Conservation (phyloP, 1,284 basidiomycete genomes). For the Porogramme epimiltina region DNA sequence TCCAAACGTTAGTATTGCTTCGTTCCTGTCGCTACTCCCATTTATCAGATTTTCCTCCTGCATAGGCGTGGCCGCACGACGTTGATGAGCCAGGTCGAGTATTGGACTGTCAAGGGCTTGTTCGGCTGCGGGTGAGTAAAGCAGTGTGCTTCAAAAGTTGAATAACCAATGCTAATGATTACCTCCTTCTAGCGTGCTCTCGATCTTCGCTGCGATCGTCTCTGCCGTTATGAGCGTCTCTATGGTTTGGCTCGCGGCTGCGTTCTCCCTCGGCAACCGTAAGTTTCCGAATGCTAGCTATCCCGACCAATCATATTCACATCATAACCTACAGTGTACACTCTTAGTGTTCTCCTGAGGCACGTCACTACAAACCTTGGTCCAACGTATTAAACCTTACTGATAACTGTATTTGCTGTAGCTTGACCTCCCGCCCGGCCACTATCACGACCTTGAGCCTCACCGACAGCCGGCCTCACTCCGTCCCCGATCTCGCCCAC, state of each 20-base stretch:
- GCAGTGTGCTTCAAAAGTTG: not conserved
- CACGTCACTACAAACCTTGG: not conserved
- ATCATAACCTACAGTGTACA: conserved; percentile 10
- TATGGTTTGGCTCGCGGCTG: conserved; percentile 13
- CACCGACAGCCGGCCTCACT: not conserved
- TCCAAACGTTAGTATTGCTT: conserved; percentile 1
- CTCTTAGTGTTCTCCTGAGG: conserved; percentile 17
- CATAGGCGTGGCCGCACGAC: conserved; percentile 7
- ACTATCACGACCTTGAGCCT: not conserved
- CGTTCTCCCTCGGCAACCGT: conserved; percentile 19
- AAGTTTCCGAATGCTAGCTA: not conserved
- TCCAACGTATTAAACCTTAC: not conserved
- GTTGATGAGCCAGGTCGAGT: conserved; percentile 8
- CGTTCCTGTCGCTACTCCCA: not conserved
- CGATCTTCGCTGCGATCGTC: conserved; percentile 9
- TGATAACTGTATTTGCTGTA: not conserved
- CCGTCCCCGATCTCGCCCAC: not conserved
- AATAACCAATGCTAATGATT: too few species aligned
- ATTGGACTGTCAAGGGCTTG: conserved; percentile 18
- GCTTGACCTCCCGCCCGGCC: not conserved
- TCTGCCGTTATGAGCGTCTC: conserved; percentile 4
- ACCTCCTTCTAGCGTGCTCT: conserved; percentile 2
- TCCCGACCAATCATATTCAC: not conserved
- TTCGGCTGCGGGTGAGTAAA: conserved; percentile 10
- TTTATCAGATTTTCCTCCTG: not conserved